Conservation (phyloP, 176 grass and related monocot genomes). For the Oryza meyeriana region DNA sequence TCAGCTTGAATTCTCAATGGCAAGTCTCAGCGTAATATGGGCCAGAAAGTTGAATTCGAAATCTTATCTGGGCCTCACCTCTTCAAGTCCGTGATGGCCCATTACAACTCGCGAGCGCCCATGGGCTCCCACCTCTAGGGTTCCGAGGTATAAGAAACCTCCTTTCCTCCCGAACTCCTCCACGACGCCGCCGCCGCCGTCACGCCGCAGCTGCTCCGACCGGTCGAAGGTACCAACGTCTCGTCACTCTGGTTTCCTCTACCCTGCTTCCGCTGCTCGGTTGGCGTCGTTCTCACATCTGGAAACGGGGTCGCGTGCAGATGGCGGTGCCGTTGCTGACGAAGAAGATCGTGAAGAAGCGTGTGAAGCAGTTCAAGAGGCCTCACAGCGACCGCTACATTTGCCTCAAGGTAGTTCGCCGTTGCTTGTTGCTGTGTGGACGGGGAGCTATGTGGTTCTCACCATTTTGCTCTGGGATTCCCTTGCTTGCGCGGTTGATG, state of each 20-base stretch:
- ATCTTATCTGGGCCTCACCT: neutral
- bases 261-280: neutral
- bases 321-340: slow-evolving; percentile 86
- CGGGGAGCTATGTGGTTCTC: neutral
- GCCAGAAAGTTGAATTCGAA: neutral
- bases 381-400: slow-evolving; percentile 77
- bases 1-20: neutral
- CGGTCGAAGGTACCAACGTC: neutral
- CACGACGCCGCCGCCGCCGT: neutral
- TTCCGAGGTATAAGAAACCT: neutral
- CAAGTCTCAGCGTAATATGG: neutral
- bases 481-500: neutral
- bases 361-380: slow-evolving; percentile 80
- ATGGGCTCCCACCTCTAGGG: neutral
- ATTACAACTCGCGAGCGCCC: neutral
- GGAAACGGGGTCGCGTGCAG: neutral
- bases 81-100: neutral
- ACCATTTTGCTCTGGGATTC: neutral
- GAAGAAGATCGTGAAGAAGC: slow-evolving; percentile 87
- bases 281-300: neutral
- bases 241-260: neutral
- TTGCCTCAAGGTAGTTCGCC: slow-evolving; percentile 54
- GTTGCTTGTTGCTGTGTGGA: neutral
- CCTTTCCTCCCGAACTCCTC: neutral
- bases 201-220: neutral